These are phyloP conservation scores for Noccaea caerulescens DNA, from an alignment of 345 rosid genomes.

Conservation along the genomic window DNA sequence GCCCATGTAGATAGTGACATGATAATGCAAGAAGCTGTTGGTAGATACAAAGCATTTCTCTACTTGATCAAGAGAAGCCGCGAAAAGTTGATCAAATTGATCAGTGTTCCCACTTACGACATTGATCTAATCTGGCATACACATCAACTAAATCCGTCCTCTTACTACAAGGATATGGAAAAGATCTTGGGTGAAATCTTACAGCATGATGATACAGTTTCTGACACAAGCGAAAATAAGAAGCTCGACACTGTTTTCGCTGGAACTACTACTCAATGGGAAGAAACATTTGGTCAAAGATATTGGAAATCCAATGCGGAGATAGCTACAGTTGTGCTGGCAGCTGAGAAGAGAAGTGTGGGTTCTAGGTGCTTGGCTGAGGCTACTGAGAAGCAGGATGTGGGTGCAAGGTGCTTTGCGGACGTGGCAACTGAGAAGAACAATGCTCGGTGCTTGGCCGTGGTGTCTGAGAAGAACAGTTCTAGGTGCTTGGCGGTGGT, in stretches of 20 bases:
- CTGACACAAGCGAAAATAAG: constrained; percentile 71
- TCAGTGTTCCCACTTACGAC: constrained; percentile 95
- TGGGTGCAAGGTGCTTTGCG: neutral
- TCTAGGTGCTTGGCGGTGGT: neutral
- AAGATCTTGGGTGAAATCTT: constrained; percentile 61
- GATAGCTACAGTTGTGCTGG: neutral
- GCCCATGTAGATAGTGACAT: constrained; percentile 61
- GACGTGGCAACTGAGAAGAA: neutral
- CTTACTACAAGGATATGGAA: constrained; percentile 67
- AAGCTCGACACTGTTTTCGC: constrained; percentile 70
- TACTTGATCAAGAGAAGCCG: constrained; percentile 73
- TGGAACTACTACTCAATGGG: constrained; percentile 75
- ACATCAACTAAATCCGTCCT: constrained; percentile 77
- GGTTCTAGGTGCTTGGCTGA: neutral
- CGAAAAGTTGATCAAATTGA: constrained; percentile 60
- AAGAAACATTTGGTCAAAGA: constrained; percentile 70
- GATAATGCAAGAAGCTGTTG: constrained; percentile 74
- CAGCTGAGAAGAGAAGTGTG: neutral
- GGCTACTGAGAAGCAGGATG: neutral
- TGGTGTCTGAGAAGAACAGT: neutral
- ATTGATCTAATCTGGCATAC: constrained; percentile 94
- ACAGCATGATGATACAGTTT: constrained; percentile 80
- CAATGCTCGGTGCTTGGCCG: neutral
- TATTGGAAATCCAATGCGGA: constrained; percentile 72
- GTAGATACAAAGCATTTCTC: constrained; percentile 91